Evolutionary conservation across 148 eudicot species (phyloP).

Genomic region (Tetragonia tetragonoides): DNA sequence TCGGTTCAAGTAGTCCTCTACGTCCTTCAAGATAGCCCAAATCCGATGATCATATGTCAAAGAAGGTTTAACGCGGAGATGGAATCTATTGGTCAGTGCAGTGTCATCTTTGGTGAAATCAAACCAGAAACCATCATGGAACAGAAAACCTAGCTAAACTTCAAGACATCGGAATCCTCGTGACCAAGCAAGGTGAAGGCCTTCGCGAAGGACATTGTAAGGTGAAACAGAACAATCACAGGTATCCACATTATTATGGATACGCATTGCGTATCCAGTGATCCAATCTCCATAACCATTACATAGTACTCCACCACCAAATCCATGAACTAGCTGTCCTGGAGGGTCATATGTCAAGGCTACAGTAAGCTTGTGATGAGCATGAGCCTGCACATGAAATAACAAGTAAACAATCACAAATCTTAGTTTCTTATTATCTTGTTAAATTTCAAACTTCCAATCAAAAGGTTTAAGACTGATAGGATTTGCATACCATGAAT

Average conservation of each 20-base stretch:
- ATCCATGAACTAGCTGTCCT: background rate
- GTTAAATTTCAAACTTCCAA: too few species aligned
- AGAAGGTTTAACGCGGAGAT: background rate
- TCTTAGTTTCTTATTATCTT: too few species aligned
- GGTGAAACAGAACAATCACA: background rate
- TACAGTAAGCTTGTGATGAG: background rate
- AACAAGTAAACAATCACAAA: too few species aligned
- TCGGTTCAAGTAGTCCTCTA: conserved; percentile 16
- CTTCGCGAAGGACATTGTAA: conserved; percentile 5
- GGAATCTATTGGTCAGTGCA: background rate
- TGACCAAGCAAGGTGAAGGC: conserved; percentile 17
- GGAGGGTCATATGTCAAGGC: conserved; percentile 9
- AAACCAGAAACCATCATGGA: background rate
- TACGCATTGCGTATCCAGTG: background rate
- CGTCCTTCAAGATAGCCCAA: background rate
- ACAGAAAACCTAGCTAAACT: conserved; percentile 2
- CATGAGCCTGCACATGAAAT: background rate
- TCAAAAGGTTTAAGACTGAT: background rate
- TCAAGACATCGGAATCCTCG: conserved; percentile 10
- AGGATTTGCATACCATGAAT: background rate
- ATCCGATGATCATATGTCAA: too few species aligned
- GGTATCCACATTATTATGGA: too few species aligned
- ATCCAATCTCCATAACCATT: conserved; percentile 3
- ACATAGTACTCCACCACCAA: background rate
- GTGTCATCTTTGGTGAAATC: conserved; percentile 3